Base-by-base conservation (phyloP, 768 basidiomycete species). In the Amanita subjunquillea region DNA sequence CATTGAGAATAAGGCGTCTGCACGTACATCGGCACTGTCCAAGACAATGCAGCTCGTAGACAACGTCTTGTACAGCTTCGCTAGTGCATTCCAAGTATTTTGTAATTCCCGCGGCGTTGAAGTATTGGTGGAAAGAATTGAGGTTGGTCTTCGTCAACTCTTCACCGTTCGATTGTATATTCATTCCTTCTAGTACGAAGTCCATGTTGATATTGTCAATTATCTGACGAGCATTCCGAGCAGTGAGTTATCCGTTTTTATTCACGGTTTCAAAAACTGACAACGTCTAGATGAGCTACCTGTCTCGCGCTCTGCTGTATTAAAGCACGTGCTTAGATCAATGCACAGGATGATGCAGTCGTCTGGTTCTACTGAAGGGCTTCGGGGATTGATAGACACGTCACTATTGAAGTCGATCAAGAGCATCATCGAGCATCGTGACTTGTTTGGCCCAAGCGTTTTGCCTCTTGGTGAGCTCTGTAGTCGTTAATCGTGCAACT, bases 271-370 rank as follows among this genome's bases (percentile, higher is more conserved):
- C 6, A 20, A 39, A 30, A 23, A 20, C 37, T 51, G 38, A 22
- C 51, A 53, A n/a, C 13, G 17, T 48, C 15, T 15, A 53, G 89
- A 83, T 39, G 80, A 83, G 57, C 71, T 96, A 44, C 79, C 89
- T 0, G 80, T 90, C 51, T 73, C 80, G 44, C 80, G 85, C 3
- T 82, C 83, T 23, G 83, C 84, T 37, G 82, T 91, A n/a, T 71
- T 98, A 58, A 96, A 95, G 67, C 85, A 92, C 56, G 80, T 91
- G 8, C 66, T 99, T 30, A 85, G 96, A 27, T 92, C 93, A 1
- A 82, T 95, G 70, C 92, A 96, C 59, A 83, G 96, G 27, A 91
- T 98, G 82, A 96, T 99, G 94, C 90, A 94, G 62, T 87, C 88
- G 0, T 87, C 91, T 0, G 95, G 95, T 7, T 87, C 89, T 3